A percentile compares a stretch with the other conserved stretches of the same genome.
Conservation (phyloP, 1,284 basidiomycete species). For the Ustilago bromivora region DNA sequence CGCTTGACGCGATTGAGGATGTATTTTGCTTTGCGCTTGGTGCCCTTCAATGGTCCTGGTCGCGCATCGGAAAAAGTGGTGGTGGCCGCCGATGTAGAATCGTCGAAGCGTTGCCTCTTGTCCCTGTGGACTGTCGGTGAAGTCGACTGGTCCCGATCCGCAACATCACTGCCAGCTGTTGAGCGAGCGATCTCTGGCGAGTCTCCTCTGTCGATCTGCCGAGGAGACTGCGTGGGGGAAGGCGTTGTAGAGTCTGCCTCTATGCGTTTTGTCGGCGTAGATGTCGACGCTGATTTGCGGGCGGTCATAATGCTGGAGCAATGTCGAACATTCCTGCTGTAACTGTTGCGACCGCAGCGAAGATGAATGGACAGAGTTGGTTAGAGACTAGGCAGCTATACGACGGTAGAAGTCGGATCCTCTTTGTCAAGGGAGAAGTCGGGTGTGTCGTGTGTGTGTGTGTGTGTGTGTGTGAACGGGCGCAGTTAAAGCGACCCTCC, state of each 20-base stretch:
- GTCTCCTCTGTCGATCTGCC: background rate
- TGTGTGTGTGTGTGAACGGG: background rate
- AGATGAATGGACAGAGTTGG: background rate
- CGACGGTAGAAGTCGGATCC: background rate
- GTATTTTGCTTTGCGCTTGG: slow-evolving; percentile 48
- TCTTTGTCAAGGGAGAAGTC: background rate
- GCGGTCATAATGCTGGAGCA: slow-evolving; percentile 11
- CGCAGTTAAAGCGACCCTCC: background rate
- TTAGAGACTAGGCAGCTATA: background rate
- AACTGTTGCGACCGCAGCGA: background rate
- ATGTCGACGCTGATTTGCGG: slow-evolving; percentile 14
- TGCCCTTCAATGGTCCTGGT: slow-evolving; percentile 29
- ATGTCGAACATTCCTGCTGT: slow-evolving; percentile 2
- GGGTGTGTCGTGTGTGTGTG: background rate
- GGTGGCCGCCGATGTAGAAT: background rate
- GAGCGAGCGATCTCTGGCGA: slow-evolving; percentile 1
- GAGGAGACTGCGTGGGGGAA: background rate
- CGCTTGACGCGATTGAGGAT: slow-evolving; percentile 46
- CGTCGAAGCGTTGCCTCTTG: slow-evolving; percentile 15
- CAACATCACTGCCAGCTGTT: background rate
- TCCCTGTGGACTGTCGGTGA: background rate
- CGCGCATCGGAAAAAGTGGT: background rate
- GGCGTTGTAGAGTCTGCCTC: background rate
- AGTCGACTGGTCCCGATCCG: background rate
- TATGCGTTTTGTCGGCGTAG: slow-evolving; percentile 1